Evolutionary conservation across 495 filamentous ascomycete species (phyloP), one percentile per base, ranked within the genome.

Genomic region (Aspergillus campestris): DNA sequence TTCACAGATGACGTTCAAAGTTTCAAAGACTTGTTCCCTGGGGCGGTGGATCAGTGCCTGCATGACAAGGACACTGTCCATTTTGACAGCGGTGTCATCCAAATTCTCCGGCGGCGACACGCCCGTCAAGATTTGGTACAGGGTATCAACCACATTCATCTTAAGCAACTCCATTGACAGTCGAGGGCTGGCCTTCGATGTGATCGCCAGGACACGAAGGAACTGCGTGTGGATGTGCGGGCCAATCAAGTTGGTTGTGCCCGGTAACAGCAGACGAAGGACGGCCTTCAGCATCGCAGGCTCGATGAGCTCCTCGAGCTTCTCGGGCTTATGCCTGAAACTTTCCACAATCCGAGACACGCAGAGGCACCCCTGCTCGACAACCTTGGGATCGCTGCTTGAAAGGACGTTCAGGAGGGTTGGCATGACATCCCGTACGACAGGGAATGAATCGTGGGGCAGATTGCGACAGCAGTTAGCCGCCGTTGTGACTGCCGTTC

Each of bases 401-500:
- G 78, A 78, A 7, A 99, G 73, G 8, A 97, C 94, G 53, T 87
- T 86, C 24, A 90, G 77, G 8, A 99, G 75, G 18, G 84, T 96
- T 7, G 89, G 89, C 94, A 99, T 99, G 12, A 95, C 91, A 66
- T 92, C 89, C 44, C 79, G 77, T 14, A 99, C 80, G 1, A 88
- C 87, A 7, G 80, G 71, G 58, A 96, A 99, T 0, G 86, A 90
- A 50, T 96, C 91, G 47, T 91, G 87, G 3, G 89, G 86, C 11
- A 99, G 87, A 53, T 95, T 95, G 35, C 92, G 87, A 60, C 94
- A 97, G 67, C 92, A 97, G 55, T 99, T 97, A 14, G 94, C 94
- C 14, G 94, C 94, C 10, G 91, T 97, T 2, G 88, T 96, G 12
- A 97, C 92, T 2, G 94, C 94, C 14, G 91, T 94, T 28, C 94